Conservation (phyloP, 2,329 filamentous ascomycete genomes). For the Mariannaea elegans region DNA sequence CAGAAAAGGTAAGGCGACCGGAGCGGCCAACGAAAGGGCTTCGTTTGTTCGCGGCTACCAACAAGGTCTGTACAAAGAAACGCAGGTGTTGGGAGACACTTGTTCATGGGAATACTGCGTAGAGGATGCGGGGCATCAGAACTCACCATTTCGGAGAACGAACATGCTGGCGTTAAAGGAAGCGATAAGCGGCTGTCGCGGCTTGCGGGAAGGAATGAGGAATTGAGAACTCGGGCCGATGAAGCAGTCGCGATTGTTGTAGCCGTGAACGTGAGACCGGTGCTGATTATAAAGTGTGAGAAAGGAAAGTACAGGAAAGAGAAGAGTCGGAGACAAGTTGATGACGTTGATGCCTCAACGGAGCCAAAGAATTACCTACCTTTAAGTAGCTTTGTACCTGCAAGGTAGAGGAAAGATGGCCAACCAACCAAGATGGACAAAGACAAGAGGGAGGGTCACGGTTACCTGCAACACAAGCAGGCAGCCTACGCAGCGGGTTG, state of each 20-base stretch:
- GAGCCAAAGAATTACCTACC: too few relatives aligned
- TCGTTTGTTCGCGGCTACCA: not conserved
- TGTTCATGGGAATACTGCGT: not conserved
- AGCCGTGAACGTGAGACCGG: not conserved
- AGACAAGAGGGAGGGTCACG: slow-evolving; percentile 1
- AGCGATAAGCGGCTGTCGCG: not conserved
- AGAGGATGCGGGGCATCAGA: slow-evolving; percentile 24
- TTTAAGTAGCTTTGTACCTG: too few relatives aligned
- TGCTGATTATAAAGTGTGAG: not conserved
- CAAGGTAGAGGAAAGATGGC: too few relatives aligned
- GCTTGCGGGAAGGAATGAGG: not conserved
- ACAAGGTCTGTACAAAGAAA: not conserved
- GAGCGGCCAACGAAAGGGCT: not conserved
- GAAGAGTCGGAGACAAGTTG: slow-evolving; percentile 15
- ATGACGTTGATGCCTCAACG: slow-evolving; percentile 31
- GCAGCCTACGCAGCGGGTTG: slow-evolving; percentile 8
- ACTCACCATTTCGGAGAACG: slow-evolving; percentile 51
- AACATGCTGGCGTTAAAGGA: slow-evolving; percentile 45
- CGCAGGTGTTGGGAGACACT: not conserved
- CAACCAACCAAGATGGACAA: slow-evolving; percentile 14
- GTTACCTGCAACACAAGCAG: not conserved
- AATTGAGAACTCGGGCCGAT: not conserved
- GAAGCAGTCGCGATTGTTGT: slow-evolving; percentile 11
- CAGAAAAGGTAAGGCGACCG: not conserved
- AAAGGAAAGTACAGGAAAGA: not conserved